Base-by-base conservation (phyloP, 2,329 filamentous ascomycete species). In the Monilinia laxa region DNA sequence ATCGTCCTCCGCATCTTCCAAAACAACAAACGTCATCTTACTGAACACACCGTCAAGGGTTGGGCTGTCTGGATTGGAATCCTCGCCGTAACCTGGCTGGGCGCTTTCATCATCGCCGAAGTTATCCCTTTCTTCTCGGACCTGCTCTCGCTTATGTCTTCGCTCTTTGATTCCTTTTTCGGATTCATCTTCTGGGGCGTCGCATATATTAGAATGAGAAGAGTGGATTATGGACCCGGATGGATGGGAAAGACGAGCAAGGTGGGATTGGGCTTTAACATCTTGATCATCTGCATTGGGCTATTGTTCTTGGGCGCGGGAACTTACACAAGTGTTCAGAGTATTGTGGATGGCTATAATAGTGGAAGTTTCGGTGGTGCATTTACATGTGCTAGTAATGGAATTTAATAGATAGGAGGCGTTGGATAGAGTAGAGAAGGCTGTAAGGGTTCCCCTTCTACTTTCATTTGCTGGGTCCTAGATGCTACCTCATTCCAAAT, bases 151-250 rank as follows among this genome's bases (percentile, higher is more conserved):
- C 81, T 92, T 69, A 91, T 93, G 89, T 90, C 88, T n/a, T 92
- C 92, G 4, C 84, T 97, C 1, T 97, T 97, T 75, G 92, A 97
- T 79, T 94, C 90, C 64, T 94, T 93, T 83, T 94, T 94, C 74
- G 93, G 93, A 31, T 97, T 97, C 82, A 96, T 97, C 75, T 97
- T 97, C 82, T 97, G 91, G 91, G 91, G 90, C 16, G 84, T 92
- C 1, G 91, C 90, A 0, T 94, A 92, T 75, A 85, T 93, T 74
- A 85, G 90, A 66, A 91, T 94, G 90, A 84, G 90, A 58, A 80
- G 80, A 25, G 89, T 85, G 1, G 89, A 91, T 70, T 83, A 86
- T 47, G 82, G 83, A 9, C 75, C 82, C 2, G 79, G 81, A 0
- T 76, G 75, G 75, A 42, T 77, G 6, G 60, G 67, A 12, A 72